Percentiles rank a stretch among this genome's conserved stretches.
phyloP scores from a whole-genome alignment of 306 rosid genomes.

The Mucuna pruriens region DNA sequence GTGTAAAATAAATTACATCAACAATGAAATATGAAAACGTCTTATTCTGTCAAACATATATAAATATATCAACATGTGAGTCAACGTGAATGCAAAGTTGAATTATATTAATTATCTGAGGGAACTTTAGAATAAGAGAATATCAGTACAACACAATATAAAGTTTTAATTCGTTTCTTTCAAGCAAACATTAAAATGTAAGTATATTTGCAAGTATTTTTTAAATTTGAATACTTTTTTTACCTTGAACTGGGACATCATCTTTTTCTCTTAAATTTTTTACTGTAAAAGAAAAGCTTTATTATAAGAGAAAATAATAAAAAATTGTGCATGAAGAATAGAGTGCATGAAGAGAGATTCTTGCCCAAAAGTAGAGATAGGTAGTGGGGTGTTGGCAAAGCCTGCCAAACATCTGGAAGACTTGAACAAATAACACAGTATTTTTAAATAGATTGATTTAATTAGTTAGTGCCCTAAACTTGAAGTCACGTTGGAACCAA shows the following conservation, averaged over 20 bases:
- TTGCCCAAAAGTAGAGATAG: slow-evolving; percentile 15
- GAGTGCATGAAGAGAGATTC: slow-evolving; percentile 39
- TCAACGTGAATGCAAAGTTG: slow-evolving; percentile 1
- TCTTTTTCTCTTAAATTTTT: no score
- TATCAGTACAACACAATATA: no score
- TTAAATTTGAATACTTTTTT: no score
- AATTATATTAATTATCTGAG: background rate
- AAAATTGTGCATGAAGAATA: slow-evolving; percentile 14
- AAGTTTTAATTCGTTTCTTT: no score
- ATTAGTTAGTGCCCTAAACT: slow-evolving; percentile 19
- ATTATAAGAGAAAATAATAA: no score
- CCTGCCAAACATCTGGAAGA: slow-evolving; percentile 22
- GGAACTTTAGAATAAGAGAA: slow-evolving; percentile 6
- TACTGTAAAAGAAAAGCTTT: no score
- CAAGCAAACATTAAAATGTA: no score
- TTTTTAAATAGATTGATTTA: slow-evolving; percentile 20
- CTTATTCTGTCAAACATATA: background rate
- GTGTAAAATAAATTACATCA: background rate
- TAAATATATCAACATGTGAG: background rate
- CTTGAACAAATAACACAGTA: slow-evolving; percentile 1
- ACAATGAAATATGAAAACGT: background rate
- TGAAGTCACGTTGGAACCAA: slow-evolving; percentile 28
- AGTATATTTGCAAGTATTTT: no score
- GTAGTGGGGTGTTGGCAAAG: slow-evolving; percentile 28
- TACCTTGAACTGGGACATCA: no score